Conservation (phyloP, 257 asterid species). For the Fraxinus pennsylvanica region DNA sequence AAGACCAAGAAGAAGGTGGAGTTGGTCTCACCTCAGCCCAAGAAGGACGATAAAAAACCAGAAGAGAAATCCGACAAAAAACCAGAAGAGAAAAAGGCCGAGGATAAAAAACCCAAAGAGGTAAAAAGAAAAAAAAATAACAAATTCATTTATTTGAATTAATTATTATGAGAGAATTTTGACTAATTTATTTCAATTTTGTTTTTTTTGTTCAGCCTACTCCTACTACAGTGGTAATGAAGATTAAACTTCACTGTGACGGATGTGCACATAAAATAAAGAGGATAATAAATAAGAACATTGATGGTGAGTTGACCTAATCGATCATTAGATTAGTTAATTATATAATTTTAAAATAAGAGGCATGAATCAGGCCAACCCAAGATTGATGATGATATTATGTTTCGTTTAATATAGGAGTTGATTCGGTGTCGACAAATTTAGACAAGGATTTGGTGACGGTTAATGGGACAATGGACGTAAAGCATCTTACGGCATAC, state of each 20-base stretch:
- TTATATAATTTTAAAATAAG: neutral
- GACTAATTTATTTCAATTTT: neutral
- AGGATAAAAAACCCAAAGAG: conserved; percentile 66
- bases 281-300: conserved; percentile 51
- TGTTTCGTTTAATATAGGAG: conserved; percentile 44
- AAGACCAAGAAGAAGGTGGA: conserved; percentile 92
- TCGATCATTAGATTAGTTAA: neutral
- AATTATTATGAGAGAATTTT: neutral
- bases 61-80: conserved; percentile 54
- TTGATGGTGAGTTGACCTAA: conserved; percentile 53
- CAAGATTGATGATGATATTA: neutral
- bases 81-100: conserved; percentile 45
- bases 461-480: conserved; percentile 77
- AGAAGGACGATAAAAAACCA: conserved; percentile 47
- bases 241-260: conserved; percentile 79
- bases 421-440: conserved; percentile 53
- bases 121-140: conserved; percentile 16
- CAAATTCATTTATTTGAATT: neutral
- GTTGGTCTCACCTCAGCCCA: conserved; percentile 75
- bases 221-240: conserved; percentile 60
- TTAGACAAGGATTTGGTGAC: conserved; percentile 66
- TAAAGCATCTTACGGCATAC: conserved; percentile 56
- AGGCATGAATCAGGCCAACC: neutral
- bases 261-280: conserved; percentile 86
- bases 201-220: conserved; percentile 40